Evolutionary conservation across 2,329 filamentous ascomycete species (phyloP).

Genomic region (Cryphonectria japonica): DNA sequence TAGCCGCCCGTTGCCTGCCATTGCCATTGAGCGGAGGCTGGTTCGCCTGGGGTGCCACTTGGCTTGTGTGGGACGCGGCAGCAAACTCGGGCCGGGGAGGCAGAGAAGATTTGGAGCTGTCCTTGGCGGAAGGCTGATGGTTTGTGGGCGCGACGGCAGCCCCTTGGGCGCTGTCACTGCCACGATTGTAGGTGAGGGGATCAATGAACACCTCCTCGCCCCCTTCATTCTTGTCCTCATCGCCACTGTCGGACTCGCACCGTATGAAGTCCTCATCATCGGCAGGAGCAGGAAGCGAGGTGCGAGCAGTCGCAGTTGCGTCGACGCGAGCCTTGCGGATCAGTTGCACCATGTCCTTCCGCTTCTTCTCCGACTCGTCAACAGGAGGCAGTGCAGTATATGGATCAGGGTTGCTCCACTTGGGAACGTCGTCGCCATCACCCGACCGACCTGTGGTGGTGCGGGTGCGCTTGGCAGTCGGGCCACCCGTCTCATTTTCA

Average conservation of each 20-base stretch:
- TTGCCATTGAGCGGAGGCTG: conserved; percentile 7
- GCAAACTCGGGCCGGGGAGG: background rate
- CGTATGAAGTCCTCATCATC: conserved; percentile 87
- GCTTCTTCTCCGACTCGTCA: conserved; percentile 68
- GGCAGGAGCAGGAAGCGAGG: conserved; percentile 45
- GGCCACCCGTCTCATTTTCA: conserved; percentile 43
- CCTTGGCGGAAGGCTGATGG: background rate
- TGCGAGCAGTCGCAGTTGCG: conserved; percentile 46
- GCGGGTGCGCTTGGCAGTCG: conserved; percentile 49
- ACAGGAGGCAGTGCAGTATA: conserved; percentile 86
- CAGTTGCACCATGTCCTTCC: conserved; percentile 84
- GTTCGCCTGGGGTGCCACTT: conserved; percentile 7
- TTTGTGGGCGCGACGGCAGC: conserved; percentile 19
- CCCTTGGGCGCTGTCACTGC: conserved; percentile 6
- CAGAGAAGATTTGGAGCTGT: background rate
- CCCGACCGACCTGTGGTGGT: conserved; percentile 35
- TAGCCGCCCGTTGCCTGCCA: background rate
- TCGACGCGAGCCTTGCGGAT: conserved; percentile 87
- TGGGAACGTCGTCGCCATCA: conserved; percentile 59
- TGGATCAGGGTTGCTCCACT: conserved; percentile 95
- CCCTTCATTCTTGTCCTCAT: conserved; percentile 37
- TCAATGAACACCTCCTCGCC: conserved; percentile 28
- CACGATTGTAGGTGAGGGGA: conserved; percentile 26
- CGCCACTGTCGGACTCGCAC: conserved; percentile 68
- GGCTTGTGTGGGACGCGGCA: conserved; percentile 2